These are phyloP conservation scores for Phascolomyces articulosus DNA, from an alignment of 371 early-diverging fungal species.

Conservation along the genomic window DNA sequence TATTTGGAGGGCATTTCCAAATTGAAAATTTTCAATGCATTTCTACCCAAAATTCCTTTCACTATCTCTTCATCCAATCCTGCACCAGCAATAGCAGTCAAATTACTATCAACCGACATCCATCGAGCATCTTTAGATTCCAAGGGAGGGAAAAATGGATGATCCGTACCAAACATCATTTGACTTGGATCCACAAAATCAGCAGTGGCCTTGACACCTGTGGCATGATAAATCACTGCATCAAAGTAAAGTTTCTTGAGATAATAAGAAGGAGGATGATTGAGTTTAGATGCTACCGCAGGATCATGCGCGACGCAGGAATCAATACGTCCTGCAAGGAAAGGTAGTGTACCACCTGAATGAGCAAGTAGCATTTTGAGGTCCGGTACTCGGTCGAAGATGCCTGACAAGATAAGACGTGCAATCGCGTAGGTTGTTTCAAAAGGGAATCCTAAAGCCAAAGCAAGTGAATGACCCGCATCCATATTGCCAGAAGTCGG, in stretches of 20 bases:
- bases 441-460: conserved; percentile 46
- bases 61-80: conserved; percentile 11
- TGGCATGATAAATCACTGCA: conserved; percentile 24
- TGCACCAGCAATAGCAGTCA: conserved; percentile 15
- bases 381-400: conserved; percentile 37
- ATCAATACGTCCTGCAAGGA: conserved; percentile 46
- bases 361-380: conserved; percentile 43
- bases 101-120: conserved; percentile 24
- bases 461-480: conserved; percentile 43
- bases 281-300: conserved; percentile 14
- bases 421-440: conserved; percentile 42
- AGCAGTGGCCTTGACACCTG: conserved; percentile 24
- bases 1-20: conserved; percentile 13
- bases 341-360: conserved; percentile 42
- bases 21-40: conserved; percentile 18
- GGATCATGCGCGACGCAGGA: conserved; percentile 41
- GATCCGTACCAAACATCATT: conserved; percentile 27
- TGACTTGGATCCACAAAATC: conserved; percentile 19
- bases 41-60: conserved; percentile 17
- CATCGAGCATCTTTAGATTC: conserved; percentile 17
- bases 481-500: conserved; percentile 14
- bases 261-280: conserved; percentile 26
- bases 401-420: conserved; percentile 38
- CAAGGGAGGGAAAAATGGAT: conserved; percentile 26
- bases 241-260: conserved; percentile 25